A percentile compares a stretch with the other conserved stretches of the same genome.
Evolutionary conservation across 192 early-diverging fungal genomes (phyloP).

Genomic region (Linnemannia elongata): DNA sequence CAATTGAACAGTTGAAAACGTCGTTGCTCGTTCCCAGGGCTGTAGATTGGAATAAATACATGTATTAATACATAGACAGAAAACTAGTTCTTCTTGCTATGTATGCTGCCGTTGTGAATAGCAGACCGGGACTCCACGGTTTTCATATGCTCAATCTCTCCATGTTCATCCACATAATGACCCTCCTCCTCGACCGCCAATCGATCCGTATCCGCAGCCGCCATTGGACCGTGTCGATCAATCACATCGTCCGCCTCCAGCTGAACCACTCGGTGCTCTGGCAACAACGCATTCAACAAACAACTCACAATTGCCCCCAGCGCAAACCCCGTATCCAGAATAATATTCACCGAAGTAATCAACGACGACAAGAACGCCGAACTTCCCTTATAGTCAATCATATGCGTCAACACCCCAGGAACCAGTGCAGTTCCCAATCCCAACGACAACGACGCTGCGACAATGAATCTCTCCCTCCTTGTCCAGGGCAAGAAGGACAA

Average conservation of each 20-base stretch:
- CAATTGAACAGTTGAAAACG: too few relatives aligned
- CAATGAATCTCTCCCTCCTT: conserved; percentile 67
- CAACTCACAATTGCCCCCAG: conserved; percentile 61
- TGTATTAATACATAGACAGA: not conserved
- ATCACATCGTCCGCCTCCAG: conserved; percentile 13
- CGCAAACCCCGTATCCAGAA: conserved; percentile 63
- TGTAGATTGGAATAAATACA: not conserved
- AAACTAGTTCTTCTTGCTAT: conserved; percentile 17
- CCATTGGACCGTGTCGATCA: conserved; percentile 43
- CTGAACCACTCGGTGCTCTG: conserved; percentile 17
- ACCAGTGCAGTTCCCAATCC: conserved; percentile 65
- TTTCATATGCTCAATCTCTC: conserved; percentile 47
- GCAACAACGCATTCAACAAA: conserved; percentile 59
- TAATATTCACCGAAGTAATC: conserved; percentile 59
- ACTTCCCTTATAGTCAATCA: conserved; percentile 59
- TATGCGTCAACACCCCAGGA: conserved; percentile 65
- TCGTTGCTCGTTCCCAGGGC: too few relatives aligned
- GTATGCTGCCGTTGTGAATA: conserved; percentile 37
- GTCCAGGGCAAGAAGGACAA: conserved; percentile 67
- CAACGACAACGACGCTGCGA: conserved; percentile 59
- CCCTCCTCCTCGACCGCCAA: not conserved
- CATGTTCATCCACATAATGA: not conserved
- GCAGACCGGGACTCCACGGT: conserved; percentile 36
- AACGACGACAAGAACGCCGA: conserved; percentile 58
- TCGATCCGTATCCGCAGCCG: not conserved